Evolutionary conservation across 495 filamentous ascomycete genomes (phyloP), one percentile per base, ranked within the genome.

Genomic region (Aspergillus nidulans): DNA sequence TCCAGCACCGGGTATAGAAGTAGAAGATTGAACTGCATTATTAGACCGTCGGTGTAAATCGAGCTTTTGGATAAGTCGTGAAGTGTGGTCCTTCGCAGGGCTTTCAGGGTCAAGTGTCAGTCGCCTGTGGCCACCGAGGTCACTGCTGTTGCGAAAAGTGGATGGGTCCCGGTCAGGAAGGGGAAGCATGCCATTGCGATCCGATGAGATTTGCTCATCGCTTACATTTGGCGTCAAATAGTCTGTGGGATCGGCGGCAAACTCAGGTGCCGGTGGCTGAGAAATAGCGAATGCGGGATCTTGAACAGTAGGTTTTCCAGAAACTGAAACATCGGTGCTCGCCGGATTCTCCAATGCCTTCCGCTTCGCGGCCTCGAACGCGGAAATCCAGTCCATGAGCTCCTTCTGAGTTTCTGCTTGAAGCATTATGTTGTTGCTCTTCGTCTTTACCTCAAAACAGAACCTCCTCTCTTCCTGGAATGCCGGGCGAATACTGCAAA

Each of bases 361-460:
- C 53, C 89, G 86, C 72, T 98, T 98, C 24, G 94, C 91, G 23
- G 89, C 80, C 56, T 97, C 94, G 62, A 98, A 97, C 7, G 90
- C 83, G 52, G 86, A 81, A 41, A 98, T 84, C 94, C 94, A 98
- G 54, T 92, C 90, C 56, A 87, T 88, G 20, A 98, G 76, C 62
- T 97, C 89, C 44, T 78, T 73, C 63, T 97, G 94, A 0, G 90
- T 95, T 65, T 97, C 95, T 5, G 94, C 90, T 70, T 98, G 94
- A 24, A 98, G 75, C 52, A 96, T 71, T 39, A 96, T 85, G 44
- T 84, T 91, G 61, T 86, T 88, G 62, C 92, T 95, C 67, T 97
- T 98, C 13, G 94, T 98, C 77, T 97, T 98, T 60, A 98, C 91
- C 70, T 97, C 95, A 63, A 97, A 98, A 65, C 95, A 96, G 68